Base-by-base conservation (phyloP, 208 protist species). In the Endotrypanum monterogeii region DNA sequence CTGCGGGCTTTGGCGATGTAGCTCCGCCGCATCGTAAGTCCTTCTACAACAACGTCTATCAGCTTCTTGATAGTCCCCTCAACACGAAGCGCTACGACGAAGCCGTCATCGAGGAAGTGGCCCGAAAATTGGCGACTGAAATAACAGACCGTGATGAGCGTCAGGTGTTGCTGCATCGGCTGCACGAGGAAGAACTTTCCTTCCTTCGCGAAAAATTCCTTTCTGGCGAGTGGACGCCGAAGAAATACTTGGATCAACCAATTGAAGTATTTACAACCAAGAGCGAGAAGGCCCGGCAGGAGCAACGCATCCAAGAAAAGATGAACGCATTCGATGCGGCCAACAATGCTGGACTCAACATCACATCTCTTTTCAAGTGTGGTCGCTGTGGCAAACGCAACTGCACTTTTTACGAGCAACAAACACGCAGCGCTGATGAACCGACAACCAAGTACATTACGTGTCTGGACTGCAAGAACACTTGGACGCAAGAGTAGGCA, bases 381-480 rank as follows among this genome's bases (percentile, higher is more conserved):
- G 77, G 83, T 25, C 84, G 79, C 51, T 99, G 98, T 80, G 81
- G 79, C 12, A 82, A 97, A 67, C 76, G 79, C 20, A 30, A 85
- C 5, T 98, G 96, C 62, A 94, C 83, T 69, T 99, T 90, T 80
- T 94, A 90, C 69, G 95, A 99, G 82, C 79, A 98, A 84, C 98
- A 99, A 83, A 99, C 91, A 8, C 89, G 98, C 51, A 95, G 90
- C 25, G 98, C 97, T 14, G 98, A 99, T 96, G 98, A 99, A 88
- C 98, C 98, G 28, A 99, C 98, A 74, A 99, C 98, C 5, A 98
- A 95, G 61, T 99, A 99, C 78, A 89, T 98, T 63, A 95, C 79
- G 32, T 99, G 98, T 83, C 70, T 93, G 1, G 82, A 96, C 67
- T 99, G 98, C 77, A 91, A 91, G 60, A 70, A 89, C 51, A 72